Percentiles rank a stretch among this genome's conserved stretches.
These are phyloP conservation scores for Penicillium sp. DNA, from an alignment of 2,329 filamentous ascomycete genomes.

Conservation along the genomic window DNA sequence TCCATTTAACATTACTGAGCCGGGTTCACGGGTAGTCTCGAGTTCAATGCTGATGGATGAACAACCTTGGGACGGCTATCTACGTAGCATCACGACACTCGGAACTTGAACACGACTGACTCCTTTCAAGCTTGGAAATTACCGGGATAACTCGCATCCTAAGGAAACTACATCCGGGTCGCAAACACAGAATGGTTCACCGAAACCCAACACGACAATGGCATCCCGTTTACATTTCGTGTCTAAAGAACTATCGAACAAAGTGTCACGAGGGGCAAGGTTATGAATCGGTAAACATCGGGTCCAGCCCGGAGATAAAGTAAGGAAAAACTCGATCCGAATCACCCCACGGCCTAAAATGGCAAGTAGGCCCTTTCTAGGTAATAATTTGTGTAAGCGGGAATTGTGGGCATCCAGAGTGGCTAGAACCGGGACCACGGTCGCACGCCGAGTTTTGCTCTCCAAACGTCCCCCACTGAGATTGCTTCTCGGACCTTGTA, in stretches of 20 bases:
- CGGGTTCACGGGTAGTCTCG: not conserved
- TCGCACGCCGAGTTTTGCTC: not conserved
- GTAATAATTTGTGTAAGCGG: constrained; percentile 9
- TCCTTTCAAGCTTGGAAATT: too few relatives aligned
- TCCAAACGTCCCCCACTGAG: not conserved
- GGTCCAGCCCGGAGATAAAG: constrained; percentile 1
- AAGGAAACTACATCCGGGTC: not conserved
- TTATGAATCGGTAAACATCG: constrained; percentile 13
- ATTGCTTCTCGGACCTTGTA: not conserved
- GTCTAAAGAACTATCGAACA: not conserved
- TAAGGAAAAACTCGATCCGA: constrained; percentile 21
- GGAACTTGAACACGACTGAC: not conserved
- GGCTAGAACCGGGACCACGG: constrained; percentile 1
- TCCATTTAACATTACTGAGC: not conserved
- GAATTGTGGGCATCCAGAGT: constrained; percentile 11
- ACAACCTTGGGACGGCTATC: not conserved
- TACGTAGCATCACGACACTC: not conserved
- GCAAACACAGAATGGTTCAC: not conserved
- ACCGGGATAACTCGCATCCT: not conserved
- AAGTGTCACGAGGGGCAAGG: constrained; percentile 15
- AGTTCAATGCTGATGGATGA: not conserved
- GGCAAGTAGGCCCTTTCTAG: constrained; percentile 1
- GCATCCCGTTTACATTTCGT: constrained; percentile 10
- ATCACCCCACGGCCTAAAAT: constrained; percentile 22
- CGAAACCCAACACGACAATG: not conserved